Evolutionary conservation across 768 basidiomycete genomes (phyloP), one percentile per base, ranked within the genome.

Genomic region (Clitopilus passeckerianus): DNA sequence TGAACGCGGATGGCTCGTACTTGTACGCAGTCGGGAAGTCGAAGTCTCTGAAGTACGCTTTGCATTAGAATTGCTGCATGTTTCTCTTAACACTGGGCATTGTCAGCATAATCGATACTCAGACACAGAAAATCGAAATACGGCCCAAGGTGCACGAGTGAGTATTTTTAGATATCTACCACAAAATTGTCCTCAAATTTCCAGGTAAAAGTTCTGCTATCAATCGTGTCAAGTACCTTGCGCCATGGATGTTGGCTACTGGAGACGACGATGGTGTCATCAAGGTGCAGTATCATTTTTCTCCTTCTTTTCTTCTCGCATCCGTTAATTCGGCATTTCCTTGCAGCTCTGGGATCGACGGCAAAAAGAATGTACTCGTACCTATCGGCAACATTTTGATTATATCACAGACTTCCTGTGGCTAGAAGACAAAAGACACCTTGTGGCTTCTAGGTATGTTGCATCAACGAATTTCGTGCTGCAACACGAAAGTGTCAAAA

Each of bases 181-280:
- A 57, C 59, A 22, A 18, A 56, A 60, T 46, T 50, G 46, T 61
- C 53, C 52, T 57, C 58, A 34, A 41, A 12, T 62, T 63, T 67
- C 75, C 71, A 77, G 68, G 59, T 65, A 66, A 63, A 65, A 78
- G 92, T 57, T 83, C 86, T 23, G 83, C 95, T 8, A 89, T 98
- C 62, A 97, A 96, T 69, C 90, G 95, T 60, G 82, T 97, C 34
- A 87, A 86, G 64, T 77, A 79, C 63, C 72, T 93, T 44, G 80
- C 84, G 64, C 83, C 88, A 5, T 84, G 90, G 71, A 72, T 93
- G 58, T 70, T 96, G 15, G 85, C 86, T 18, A 93, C 91, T 6
- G 95, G 95, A 16, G 95, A 97, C 70, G 95, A 98, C 68, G 93
- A 95, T 57, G 95, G 95, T 34, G 86, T 94, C 22, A 86, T 98